phyloP scores from a whole-genome alignment of 805 yeast genomes.

The Yamadazyma insecticola region DNA sequence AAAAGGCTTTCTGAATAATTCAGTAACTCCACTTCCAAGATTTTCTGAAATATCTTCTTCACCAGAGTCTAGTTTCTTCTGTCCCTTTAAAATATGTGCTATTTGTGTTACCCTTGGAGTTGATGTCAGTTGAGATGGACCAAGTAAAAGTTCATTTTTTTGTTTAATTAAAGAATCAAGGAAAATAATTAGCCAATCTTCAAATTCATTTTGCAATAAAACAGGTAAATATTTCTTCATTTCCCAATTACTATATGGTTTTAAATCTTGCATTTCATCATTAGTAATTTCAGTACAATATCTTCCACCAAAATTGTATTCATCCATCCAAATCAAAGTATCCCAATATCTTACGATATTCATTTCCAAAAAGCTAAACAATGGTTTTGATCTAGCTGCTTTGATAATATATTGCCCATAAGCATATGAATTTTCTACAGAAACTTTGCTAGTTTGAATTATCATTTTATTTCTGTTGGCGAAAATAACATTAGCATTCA shows the following conservation, averaged over 20 bases:
- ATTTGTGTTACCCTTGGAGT: conserved; percentile 70
- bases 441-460: conserved; percentile 65
- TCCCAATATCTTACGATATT: conserved; percentile 83
- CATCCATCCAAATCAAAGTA: conserved; percentile 91
- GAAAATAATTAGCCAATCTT: conserved; percentile 78
- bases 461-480: conserved; percentile 76
- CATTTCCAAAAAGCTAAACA: conserved; percentile 79
- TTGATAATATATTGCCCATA: conserved; percentile 80
- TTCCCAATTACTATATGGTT: conserved; percentile 71
- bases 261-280: conserved; percentile 40
- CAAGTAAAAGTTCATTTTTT: conserved; percentile 40
- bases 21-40: conserved; percentile 43
- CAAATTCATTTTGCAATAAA: conserved; percentile 75
- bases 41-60: conserved; percentile 24
- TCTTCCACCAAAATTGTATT: conserved; percentile 78
- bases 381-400: conserved; percentile 72
- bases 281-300: conserved; percentile 43
- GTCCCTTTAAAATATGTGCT: conserved; percentile 46
- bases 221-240: conserved; percentile 68
- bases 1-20: conserved; percentile 58
- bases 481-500: conserved; percentile 76
- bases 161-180: conserved; percentile 62
- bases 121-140: conserved; percentile 30
- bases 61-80: conserved; percentile 29
- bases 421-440: conserved; percentile 86